Base-by-base conservation (phyloP, 73 alveolate species). In the Tetrahymena elliotti region DNA sequence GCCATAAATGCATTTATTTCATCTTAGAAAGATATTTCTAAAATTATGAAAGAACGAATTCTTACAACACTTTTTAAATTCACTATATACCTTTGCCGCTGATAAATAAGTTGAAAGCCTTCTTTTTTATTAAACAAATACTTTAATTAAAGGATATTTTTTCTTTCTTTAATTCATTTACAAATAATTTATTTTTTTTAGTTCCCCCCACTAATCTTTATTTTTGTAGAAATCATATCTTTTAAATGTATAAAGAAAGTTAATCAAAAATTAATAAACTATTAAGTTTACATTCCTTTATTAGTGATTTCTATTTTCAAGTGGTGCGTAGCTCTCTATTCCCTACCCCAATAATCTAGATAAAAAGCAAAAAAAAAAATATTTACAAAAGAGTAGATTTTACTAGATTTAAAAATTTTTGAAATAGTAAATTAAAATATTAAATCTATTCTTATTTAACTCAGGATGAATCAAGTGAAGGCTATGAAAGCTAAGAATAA, bases 381-480 rank as follows among this genome's bases (percentile, higher is more conserved):
- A 47, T 47, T 47, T 15, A 10, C 6, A 12, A 47, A 47, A 47
- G 82, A 47, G 82, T 47, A 47, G 82, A 47, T 47, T 47, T 47
- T 15, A 47, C 82, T 47, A 47, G 82, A 47, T 47, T 47, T 47
- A 47, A 47, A 47, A 47, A 47, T 18, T 5, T 4, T 13, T 47
- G 82, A 47, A 47, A 47, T 47, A 47, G 27, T 47, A 47, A 10
- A 47, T 7, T 18, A 47, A 47, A 18, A 47, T 47, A 47, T 27
- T 27, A 68, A 68, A 68, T 27, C 36, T 68, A 68, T 68, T 68
- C 34, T 68, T 68, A 24, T 2, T 68, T 68, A 68, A 68, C 11
- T 40, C n/a, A 68, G 88, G 88, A 68, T 68, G 88, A 68, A 68
- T 68, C 88, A n/a, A 68, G 88, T 68, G 88, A 68, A 68, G 88